Evolutionary conservation across 352 stramenopile genomes (phyloP).

Genomic region (Phytophthora quininea): DNA sequence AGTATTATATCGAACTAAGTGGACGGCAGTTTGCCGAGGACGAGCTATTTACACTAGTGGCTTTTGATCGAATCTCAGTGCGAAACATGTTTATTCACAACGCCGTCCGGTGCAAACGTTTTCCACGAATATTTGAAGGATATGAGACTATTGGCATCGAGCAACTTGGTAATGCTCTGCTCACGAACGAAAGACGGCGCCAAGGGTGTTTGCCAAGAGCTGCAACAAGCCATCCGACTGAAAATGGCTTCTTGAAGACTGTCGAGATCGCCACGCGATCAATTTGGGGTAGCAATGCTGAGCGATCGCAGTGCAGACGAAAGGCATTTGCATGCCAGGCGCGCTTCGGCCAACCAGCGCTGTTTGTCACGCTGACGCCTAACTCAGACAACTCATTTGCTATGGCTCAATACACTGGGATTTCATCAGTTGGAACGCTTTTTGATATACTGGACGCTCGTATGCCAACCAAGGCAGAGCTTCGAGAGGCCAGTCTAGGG

Average conservation of each 20-base stretch:
- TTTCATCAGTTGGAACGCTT: conserved; percentile 3
- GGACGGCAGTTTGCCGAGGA: conserved; percentile 18
- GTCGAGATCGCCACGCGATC: not conserved
- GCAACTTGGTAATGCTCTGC: not conserved
- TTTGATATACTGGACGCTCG: conserved; percentile 7
- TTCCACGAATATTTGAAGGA: conserved; percentile 1
- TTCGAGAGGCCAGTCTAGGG: not conserved
- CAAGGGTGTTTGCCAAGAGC: conserved; percentile 3
- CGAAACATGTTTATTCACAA: conserved; percentile 14
- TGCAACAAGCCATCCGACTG: not conserved
- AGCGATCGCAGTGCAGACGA: conserved; percentile 5
- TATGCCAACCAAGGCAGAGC: conserved; percentile 7
- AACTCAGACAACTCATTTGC: conserved; percentile 10
- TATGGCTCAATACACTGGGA: conserved; percentile 11
- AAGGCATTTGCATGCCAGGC: conserved; percentile 10
- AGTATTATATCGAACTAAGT: conserved; percentile 15
- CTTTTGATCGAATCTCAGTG: conserved; percentile 15
- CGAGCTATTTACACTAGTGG: conserved; percentile 16
- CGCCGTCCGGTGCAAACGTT: conserved; percentile 3
- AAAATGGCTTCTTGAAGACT: conserved; percentile 4
- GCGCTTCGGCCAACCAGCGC: conserved; percentile 4
- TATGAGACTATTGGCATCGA: conserved; percentile 1
- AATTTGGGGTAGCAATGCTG: conserved; percentile 10
- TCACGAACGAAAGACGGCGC: conserved; percentile 5
- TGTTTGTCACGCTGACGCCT: conserved; percentile 15